A percentile compares a stretch with the other conserved stretches of the same genome.
Conservation (phyloP, 257 asterid species). For the Thymus quinquecostatus region DNA sequence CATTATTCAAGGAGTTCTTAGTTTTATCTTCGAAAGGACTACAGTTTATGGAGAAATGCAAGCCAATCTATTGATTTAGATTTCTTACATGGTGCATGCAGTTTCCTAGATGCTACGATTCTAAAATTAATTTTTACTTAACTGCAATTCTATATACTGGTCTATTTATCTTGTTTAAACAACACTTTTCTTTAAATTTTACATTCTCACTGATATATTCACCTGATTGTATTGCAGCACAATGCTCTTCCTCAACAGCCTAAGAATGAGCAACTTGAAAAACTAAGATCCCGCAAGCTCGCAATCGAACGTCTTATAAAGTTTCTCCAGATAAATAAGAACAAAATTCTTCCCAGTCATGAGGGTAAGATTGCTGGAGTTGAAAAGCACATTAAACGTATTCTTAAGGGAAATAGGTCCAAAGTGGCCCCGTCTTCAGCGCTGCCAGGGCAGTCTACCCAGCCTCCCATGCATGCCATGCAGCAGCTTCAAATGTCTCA, state of each 20-base stretch:
- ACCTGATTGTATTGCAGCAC: constrained; percentile 52
- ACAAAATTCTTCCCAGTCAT: constrained; percentile 57
- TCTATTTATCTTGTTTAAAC: background rate
- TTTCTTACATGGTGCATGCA: too few species aligned
- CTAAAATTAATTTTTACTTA: too few species aligned
- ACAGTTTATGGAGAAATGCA: too few species aligned
- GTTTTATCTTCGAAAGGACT: too few species aligned
- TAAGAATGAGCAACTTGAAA: constrained; percentile 77
- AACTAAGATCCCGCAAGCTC: constrained; percentile 64
- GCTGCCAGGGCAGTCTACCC: constrained; percentile 81
- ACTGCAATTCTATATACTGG: too few species aligned
- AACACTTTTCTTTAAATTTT: background rate
- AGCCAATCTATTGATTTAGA: background rate
- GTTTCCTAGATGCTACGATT: too few species aligned
- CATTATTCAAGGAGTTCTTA: too few species aligned
- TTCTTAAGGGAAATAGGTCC: constrained; percentile 75
- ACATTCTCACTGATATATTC: constrained; percentile 12
- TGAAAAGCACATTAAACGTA: constrained; percentile 73
- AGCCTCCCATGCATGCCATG: constrained; percentile 65
- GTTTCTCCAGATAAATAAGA: constrained; percentile 66
- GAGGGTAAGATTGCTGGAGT: constrained; percentile 64
- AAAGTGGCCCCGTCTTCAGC: constrained; percentile 64
- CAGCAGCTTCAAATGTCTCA: constrained; percentile 78
- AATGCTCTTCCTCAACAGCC: constrained; percentile 82
- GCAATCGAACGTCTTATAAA: constrained; percentile 73